A percentile compares a stretch with the other conserved stretches of the same genome.
Conservation (phyloP, 306 rosid species). For the Ziziphus jujuba region DNA sequence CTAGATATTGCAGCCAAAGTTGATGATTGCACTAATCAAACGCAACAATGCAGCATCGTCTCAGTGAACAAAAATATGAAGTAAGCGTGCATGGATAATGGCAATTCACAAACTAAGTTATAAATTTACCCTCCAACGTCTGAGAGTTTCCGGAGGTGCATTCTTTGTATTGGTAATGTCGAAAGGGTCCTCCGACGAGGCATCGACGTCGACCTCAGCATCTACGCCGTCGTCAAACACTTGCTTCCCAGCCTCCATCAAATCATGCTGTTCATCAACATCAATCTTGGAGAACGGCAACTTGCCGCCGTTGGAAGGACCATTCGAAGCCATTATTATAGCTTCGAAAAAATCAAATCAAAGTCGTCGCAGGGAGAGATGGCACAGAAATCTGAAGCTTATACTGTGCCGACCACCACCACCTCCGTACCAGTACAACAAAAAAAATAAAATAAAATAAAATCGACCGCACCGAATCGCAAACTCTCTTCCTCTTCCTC, state of each 20-base stretch:
- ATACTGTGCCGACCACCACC: slow-evolving; percentile 22
- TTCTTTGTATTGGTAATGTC: slow-evolving; percentile 73
- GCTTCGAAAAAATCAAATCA: too few species aligned
- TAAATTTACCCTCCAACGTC: slow-evolving; percentile 68
- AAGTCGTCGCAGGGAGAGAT: too few species aligned
- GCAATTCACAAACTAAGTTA: neutral
- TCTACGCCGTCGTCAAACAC: neutral
- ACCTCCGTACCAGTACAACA: neutral
- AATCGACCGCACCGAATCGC: neutral
- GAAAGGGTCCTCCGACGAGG: slow-evolving; percentile 55
- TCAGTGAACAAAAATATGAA: neutral
- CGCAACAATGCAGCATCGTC: neutral
- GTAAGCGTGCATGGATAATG: neutral
- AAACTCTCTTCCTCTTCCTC: neutral
- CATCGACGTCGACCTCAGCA: neutral
- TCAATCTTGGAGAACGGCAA: slow-evolving; percentile 22
- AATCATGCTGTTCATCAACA: slow-evolving; percentile 12
- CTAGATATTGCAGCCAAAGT: neutral
- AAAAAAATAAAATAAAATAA: neutral
- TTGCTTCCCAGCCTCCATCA: slow-evolving; percentile 29
- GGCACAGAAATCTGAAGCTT: slow-evolving; percentile 20
- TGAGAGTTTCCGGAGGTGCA: slow-evolving; percentile 64
- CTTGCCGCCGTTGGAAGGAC: slow-evolving; percentile 54
- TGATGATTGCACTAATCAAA: neutral
- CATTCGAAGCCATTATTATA: slow-evolving; percentile 39